These are phyloP conservation scores for Hemileia vastatrix DNA, from an alignment of 1,284 basidiomycete genomes.

Conservation along the genomic window DNA sequence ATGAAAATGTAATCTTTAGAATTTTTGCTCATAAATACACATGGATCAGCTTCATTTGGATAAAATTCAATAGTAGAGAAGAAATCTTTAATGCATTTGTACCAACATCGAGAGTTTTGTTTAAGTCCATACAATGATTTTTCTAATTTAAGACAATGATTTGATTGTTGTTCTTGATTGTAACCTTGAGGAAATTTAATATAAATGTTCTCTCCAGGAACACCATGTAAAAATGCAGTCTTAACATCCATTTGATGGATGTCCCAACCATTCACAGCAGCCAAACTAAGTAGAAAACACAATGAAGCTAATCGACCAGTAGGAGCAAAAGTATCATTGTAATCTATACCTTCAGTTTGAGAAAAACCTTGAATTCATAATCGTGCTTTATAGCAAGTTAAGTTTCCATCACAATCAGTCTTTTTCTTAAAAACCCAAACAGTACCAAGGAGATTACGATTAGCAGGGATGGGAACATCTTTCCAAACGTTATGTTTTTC, in stretches of 20 bases:
- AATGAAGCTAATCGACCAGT: slow-evolving; percentile 45
- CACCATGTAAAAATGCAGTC: slow-evolving; percentile 47
- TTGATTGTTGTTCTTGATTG: too few species aligned
- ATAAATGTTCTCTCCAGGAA: slow-evolving; percentile 46
- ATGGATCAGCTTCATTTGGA: not conserved
- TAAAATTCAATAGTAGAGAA: not conserved
- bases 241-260: slow-evolving; percentile 49
- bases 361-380: slow-evolving; percentile 49
- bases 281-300: slow-evolving; percentile 45
- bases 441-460: slow-evolving; percentile 32
- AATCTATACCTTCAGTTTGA: slow-evolving; percentile 48
- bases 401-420: slow-evolving; percentile 38
- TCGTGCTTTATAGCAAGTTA: slow-evolving; percentile 45
- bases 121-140: slow-evolving; percentile 11
- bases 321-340: slow-evolving; percentile 47
- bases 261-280: slow-evolving; percentile 40
- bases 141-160: not conserved
- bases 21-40: slow-evolving; percentile 1
- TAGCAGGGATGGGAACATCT: not conserved
- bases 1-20: slow-evolving; percentile 1
- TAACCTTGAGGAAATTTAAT: too few species aligned
- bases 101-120: slow-evolving; percentile 3
- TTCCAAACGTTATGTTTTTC: not conserved
- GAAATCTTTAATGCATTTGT: not conserved
- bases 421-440: slow-evolving; percentile 48